phyloP scores from a whole-genome alignment of 2,329 filamentous ascomycete genomes.

The Fusarium brachygibbosum region DNA sequence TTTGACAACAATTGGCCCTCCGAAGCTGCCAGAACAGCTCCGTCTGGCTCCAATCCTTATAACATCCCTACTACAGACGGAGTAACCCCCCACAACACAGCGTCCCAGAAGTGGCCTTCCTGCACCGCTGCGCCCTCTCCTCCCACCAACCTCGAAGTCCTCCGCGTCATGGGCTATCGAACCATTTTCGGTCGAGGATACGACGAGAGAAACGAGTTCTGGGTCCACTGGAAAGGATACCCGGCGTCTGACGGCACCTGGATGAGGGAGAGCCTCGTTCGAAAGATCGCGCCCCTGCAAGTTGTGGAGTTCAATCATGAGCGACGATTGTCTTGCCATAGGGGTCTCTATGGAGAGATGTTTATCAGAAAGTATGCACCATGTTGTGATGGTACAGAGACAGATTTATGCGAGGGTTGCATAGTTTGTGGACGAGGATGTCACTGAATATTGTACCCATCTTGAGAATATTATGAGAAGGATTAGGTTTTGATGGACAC shows the following conservation, averaged over 20 bases:
- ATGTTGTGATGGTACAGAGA: not conserved
- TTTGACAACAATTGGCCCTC: not conserved
- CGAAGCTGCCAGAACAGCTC: accelerated
- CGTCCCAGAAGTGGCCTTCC: not conserved
- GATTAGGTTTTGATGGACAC: not conserved
- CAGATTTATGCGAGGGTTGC: not conserved
- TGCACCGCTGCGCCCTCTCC: not conserved
- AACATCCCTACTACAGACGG: not conserved
- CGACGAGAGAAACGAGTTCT: not conserved
- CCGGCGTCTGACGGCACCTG: not conserved
- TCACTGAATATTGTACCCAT: not conserved
- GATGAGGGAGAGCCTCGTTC: not conserved
- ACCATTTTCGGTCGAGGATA: not conserved
- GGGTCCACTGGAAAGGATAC: conserved; percentile 5
- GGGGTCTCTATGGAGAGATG: not conserved
- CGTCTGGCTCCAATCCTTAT: accelerated
- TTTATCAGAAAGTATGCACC: conserved; percentile 5
- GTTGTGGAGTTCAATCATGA: not conserved
- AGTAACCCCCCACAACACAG: not conserved
- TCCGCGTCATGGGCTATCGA: conserved; percentile 1
- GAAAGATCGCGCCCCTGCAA: not conserved
- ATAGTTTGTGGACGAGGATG: conserved; percentile 1
- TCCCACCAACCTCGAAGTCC: not conserved
- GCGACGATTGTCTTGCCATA: conserved; percentile 8
- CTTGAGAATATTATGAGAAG: not conserved